Evolutionary conservation across 371 early-diverging fungal species (phyloP).

Genomic region (Mucor saturninus): DNA sequence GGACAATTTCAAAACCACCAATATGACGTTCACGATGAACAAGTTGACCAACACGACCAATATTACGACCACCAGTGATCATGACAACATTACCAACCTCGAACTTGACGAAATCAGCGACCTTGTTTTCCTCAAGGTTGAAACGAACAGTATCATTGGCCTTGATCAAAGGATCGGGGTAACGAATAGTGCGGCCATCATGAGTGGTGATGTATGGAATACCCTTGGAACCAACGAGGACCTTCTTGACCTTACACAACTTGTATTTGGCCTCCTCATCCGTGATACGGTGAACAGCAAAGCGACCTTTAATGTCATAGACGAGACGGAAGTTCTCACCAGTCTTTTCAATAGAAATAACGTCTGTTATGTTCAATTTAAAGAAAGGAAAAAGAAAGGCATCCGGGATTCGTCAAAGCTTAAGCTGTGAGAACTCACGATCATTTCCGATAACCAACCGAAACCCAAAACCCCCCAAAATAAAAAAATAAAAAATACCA

Average conservation of each 20-base stretch:
- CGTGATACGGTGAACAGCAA: conserved; percentile 98
- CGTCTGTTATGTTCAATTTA: conserved; percentile 63
- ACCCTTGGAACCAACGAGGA: conserved; percentile 91
- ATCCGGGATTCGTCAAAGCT: conserved; percentile 61
- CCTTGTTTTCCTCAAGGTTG: conserved; percentile 94
- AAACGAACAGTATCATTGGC: conserved; percentile 99
- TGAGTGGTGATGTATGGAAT: conserved; percentile 98
- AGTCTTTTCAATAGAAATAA: conserved; percentile 98
- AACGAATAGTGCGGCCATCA: conserved; percentile 99
- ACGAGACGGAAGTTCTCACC: conserved; percentile 99
- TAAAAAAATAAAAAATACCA: conserved; percentile 5
- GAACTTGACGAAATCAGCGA: conserved; percentile 94
- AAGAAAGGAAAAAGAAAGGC: conserved; percentile 33
- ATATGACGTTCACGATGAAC: conserved; percentile 96
- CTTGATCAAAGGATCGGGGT: conserved; percentile 99
- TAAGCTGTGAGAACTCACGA: conserved; percentile 39
- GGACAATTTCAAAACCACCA: conserved; percentile 97
- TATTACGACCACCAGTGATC: conserved; percentile 99
- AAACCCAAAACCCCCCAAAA: not conserved
- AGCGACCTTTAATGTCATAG: conserved; percentile 99
- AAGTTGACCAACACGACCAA: conserved; percentile 99
- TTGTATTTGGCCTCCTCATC: conserved; percentile 99
- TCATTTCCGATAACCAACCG: not conserved
- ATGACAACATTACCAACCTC: conserved; percentile 96
- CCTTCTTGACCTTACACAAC: conserved; percentile 97